Evolutionary conservation across 106 monocot genomes (phyloP).

Genomic region (Apostasia shenzhenica): DNA sequence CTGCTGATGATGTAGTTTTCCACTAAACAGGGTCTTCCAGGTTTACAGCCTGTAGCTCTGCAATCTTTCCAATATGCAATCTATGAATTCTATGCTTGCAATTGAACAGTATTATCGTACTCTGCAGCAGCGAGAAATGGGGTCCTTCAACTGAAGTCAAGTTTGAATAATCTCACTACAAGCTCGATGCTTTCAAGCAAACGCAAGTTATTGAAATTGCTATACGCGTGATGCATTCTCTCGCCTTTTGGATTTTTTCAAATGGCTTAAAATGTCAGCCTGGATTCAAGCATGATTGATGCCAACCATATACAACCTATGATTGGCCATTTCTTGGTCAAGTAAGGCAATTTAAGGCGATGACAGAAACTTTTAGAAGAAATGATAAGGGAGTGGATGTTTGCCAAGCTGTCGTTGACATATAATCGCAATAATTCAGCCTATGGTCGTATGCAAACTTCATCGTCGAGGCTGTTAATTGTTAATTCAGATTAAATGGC

Average conservation of each 20-base stretch:
- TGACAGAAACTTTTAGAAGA: conserved; percentile 66
- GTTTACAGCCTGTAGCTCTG: conserved; percentile 10
- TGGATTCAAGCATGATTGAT: conserved; percentile 78
- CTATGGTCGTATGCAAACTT: conserved; percentile 88
- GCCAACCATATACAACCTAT: conserved; percentile 97
- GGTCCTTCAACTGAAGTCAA: conserved; percentile 41
- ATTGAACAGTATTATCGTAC: conserved; percentile 51
- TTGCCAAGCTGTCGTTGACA: conserved; percentile 78
- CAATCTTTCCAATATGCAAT: conserved; percentile 10
- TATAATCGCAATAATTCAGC: conserved; percentile 85
- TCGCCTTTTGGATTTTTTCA: conserved; percentile 73
- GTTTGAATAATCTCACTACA: conserved; percentile 52
- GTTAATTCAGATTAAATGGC: conserved; percentile 71
- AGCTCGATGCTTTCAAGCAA: conserved; percentile 77
- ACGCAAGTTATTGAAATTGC: conserved; percentile 81
- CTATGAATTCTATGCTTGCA: conserved; percentile 23
- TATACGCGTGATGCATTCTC: conserved; percentile 59
- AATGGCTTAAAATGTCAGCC: conserved; percentile 82
- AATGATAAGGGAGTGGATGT: conserved; percentile 62
- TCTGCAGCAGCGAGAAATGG: conserved; percentile 73
- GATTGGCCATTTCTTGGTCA: conserved; percentile 93
- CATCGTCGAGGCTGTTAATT: conserved; percentile 58
- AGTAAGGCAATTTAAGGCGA: conserved; percentile 62
- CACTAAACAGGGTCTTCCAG: no score
- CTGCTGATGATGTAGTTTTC: no score